These are phyloP conservation scores for Datisca glomerata DNA, from an alignment of 306 rosid species.

Conservation along the genomic window DNA sequence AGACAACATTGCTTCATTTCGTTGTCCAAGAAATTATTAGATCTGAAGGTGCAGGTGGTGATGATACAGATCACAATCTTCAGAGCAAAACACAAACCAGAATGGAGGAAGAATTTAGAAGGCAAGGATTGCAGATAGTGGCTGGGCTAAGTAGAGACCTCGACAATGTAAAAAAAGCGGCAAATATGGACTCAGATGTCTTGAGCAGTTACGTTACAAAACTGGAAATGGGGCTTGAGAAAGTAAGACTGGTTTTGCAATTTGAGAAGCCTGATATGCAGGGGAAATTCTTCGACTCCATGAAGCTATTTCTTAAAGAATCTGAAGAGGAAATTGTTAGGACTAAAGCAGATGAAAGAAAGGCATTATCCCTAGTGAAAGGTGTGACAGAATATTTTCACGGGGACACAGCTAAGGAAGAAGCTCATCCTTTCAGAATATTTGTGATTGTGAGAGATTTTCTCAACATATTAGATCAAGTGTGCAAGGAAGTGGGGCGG, in stretches of 20 bases:
- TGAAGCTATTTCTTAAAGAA: slow-evolving; percentile 61
- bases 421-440: slow-evolving; percentile 90
- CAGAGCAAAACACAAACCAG: slow-evolving; percentile 30
- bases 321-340: slow-evolving; percentile 68
- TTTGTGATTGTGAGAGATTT: slow-evolving; percentile 94
- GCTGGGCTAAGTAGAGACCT: slow-evolving; percentile 89
- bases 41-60: slow-evolving; percentile 65
- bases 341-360: slow-evolving; percentile 62
- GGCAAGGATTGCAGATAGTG: slow-evolving; percentile 84
- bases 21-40: slow-evolving; percentile 98
- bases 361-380: slow-evolving; percentile 75
- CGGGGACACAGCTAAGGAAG: slow-evolving; percentile 80
- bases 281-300: slow-evolving; percentile 63
- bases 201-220: slow-evolving; percentile 75
- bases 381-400: slow-evolving; percentile 86
- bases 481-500: slow-evolving; percentile 91
- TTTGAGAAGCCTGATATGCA: slow-evolving; percentile 51
- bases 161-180: slow-evolving; percentile 68
- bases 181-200: slow-evolving; percentile 97
- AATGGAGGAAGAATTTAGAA: slow-evolving; percentile 54
- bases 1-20: slow-evolving; percentile 90
- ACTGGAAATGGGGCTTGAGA: slow-evolving; percentile 90
- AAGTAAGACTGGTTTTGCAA: slow-evolving; percentile 64
- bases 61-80: slow-evolving; percentile 33
- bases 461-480: slow-evolving; percentile 62